Percentiles rank a stretch among this genome's conserved stretches.
Conservation (phyloP, 129 eudicot genomes). For the Kitagawia praeruptora region DNA sequence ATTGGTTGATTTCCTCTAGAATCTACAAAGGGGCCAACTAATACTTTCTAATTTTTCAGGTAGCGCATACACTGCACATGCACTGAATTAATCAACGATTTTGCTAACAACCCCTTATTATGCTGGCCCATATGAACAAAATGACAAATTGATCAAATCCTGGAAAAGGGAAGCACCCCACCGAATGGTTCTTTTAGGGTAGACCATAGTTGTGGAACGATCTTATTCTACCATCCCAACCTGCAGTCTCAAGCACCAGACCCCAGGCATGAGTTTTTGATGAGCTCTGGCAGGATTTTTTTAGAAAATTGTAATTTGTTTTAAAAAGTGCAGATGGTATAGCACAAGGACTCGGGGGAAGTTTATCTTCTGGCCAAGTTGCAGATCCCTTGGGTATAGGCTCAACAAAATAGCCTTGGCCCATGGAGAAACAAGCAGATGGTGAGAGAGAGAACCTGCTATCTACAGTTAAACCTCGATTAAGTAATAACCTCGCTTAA, state of each 20-base stretch:
- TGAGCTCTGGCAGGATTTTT: conserved; percentile 55
- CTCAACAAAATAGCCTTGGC: conserved; percentile 48
- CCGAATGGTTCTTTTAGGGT: conserved; percentile 38
- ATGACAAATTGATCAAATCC: not conserved
- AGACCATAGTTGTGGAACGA: conserved; percentile 90
- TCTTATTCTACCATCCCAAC: conserved; percentile 90
- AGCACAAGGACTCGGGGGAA: conserved; percentile 36
- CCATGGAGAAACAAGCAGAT: conserved; percentile 53
- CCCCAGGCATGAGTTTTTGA: conserved; percentile 79
- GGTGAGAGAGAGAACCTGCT: conserved; percentile 39
- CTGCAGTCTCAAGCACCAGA: conserved; percentile 77
- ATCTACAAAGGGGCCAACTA: not conserved
- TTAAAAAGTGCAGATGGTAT: conserved; percentile 34
- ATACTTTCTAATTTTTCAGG: not conserved
- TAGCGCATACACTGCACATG: conserved; percentile 12
- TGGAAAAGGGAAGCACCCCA: not conserved
- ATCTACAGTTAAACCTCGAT: too few relatives aligned
- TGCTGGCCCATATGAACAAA: not conserved
- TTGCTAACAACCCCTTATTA: not conserved
- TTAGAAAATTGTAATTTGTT: conserved; percentile 60
- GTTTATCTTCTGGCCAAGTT: conserved; percentile 98
- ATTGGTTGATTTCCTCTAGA: conserved; percentile 9
- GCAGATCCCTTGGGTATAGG: conserved; percentile 68
- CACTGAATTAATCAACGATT: conserved; percentile 14
- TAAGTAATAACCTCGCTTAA: too few relatives aligned